phyloP scores from a whole-genome alignment of 768 basidiomycete genomes.

The Lactarius evosmus region DNA sequence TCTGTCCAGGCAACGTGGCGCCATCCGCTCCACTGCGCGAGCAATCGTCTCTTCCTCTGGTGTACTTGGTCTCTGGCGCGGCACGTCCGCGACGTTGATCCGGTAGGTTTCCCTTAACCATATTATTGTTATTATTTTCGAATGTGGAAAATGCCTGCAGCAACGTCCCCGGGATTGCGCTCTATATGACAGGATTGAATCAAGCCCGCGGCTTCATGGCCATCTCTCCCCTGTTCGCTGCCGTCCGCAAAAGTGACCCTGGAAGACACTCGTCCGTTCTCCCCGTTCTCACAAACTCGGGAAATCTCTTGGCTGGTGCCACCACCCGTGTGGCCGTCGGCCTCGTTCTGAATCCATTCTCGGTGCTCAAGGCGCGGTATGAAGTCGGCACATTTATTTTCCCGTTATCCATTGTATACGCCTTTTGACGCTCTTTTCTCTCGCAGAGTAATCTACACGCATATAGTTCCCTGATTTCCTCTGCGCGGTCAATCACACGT shows the following conservation, averaged over 20 bases:
- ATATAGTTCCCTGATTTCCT: conserved; percentile 60
- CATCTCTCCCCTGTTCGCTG: conserved; percentile 64
- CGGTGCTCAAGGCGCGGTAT: conserved; percentile 87
- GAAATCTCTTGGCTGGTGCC: conserved; percentile 86
- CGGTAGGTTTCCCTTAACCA: conserved; percentile 44
- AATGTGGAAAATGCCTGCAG: conserved; percentile 39
- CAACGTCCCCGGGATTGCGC: conserved; percentile 89
- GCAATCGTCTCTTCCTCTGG: conserved; percentile 65
- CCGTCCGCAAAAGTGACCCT: conserved; percentile 24
- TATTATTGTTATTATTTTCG: not conserved
- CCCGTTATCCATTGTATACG: too few relatives aligned
- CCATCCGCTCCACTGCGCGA: conserved; percentile 50
- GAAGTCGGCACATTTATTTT: conserved; percentile 54
- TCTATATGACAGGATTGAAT: conserved; percentile 87
- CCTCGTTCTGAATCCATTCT: conserved; percentile 83
- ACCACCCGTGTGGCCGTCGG: conserved; percentile 78
- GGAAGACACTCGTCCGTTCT: conserved; percentile 48
- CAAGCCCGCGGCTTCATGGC: conserved; percentile 79
- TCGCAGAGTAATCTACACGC: conserved; percentile 74
- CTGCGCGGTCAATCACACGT: conserved; percentile 56
- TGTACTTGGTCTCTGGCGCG: conserved; percentile 77
- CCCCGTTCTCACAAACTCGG: conserved; percentile 67
- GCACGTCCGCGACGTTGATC: conserved; percentile 74
- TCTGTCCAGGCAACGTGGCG: conserved; percentile 35
- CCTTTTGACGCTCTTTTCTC: not conserved